Base-by-base conservation (phyloP, 2,329 filamentous ascomycete genomes). In the Rhynchosporium graminicola region DNA sequence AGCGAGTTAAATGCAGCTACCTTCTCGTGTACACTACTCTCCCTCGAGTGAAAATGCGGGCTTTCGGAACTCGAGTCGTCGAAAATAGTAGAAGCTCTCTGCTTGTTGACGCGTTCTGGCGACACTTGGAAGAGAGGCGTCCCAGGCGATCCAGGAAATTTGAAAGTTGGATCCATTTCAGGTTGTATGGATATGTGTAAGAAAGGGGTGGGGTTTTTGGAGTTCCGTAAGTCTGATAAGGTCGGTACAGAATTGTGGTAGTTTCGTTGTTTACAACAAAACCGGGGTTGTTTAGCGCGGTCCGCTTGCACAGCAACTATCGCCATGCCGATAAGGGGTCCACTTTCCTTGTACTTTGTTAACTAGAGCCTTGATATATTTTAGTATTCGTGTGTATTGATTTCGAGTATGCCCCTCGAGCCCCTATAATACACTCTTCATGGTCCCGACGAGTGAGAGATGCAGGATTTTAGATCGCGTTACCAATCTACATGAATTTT, bases 1-100 rank as follows among this genome's bases (percentile, higher is more conserved):
- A 91, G 80, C 62, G 80, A 83, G 77, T 91, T 90, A 76, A 91
- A 91, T 75, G 90, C 88, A 71, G 84, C 86, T 65, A 90, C 88
- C 71, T 87, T 85, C 64, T 88, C 84, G 69, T 86, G 80, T 5
- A 90, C 86, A 28, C 84, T 84, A 69, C 83, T 85, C 64, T 86
- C 83, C 66, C 84, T 80, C 15, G 75, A 76, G 59, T 74, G 71
- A 46, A 63, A 63, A 28, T 61, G 58, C n/a, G 57, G 48, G 28
- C 64, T 63, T 20, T 57, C 57, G 1, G 67, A 46, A 15, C 68
- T 63, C 57, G 65, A 61, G 55, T 69, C 67, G 5, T 72, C 69
- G 56, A 63, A 69, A 46, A 65, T 57, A 10, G 60, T 65, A 45
- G 65, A 63, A 4, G 64, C 29, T 64, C 77, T 69, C 64, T 75